A percentile compares a stretch with the other conserved stretches of the same genome.
Conservation (phyloP, 1,284 basidiomycete genomes). For the Trichosporon sp. region DNA sequence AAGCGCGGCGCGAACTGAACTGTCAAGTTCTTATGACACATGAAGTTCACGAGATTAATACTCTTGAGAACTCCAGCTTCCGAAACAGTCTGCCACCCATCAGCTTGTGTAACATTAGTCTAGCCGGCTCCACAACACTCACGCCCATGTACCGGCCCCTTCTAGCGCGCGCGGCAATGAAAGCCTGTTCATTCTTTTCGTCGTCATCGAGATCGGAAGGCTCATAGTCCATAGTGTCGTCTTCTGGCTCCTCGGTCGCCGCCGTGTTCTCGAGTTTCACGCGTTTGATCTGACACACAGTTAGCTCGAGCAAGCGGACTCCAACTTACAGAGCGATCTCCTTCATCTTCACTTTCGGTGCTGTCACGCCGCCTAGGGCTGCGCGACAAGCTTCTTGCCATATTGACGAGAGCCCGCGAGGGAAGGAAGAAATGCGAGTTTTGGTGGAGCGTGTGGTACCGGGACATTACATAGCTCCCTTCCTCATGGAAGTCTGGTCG, state of each 20-base stretch:
- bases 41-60: slow-evolving; percentile 88
- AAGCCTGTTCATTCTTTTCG: slow-evolving; percentile 25
- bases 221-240: slow-evolving; percentile 22
- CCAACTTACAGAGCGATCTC: slow-evolving; percentile 4
- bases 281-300: slow-evolving; percentile 33
- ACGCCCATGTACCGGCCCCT: slow-evolving; percentile 14
- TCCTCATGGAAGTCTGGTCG: neutral
- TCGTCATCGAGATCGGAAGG: slow-evolving; percentile 31
- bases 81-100: slow-evolving; percentile 64
- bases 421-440: neutral
- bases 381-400: slow-evolving; percentile 17
- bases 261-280: slow-evolving; percentile 35
- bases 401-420: neutral
- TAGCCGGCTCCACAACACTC: neutral
- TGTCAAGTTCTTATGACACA: slow-evolving; percentile 86
- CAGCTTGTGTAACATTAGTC: neutral
- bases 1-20: slow-evolving; percentile 86
- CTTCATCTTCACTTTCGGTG: slow-evolving; percentile 20
- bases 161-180: slow-evolving; percentile 11
- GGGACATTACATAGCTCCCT: neutral
- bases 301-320: neutral
- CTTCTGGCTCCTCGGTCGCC: slow-evolving; percentile 25
- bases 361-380: slow-evolving; percentile 18
- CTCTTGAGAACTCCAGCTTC: slow-evolving; percentile 84
- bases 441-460: neutral